phyloP scores from a whole-genome alignment of 2,329 filamentous ascomycete species.

The Clonostachys rhizophaga region DNA sequence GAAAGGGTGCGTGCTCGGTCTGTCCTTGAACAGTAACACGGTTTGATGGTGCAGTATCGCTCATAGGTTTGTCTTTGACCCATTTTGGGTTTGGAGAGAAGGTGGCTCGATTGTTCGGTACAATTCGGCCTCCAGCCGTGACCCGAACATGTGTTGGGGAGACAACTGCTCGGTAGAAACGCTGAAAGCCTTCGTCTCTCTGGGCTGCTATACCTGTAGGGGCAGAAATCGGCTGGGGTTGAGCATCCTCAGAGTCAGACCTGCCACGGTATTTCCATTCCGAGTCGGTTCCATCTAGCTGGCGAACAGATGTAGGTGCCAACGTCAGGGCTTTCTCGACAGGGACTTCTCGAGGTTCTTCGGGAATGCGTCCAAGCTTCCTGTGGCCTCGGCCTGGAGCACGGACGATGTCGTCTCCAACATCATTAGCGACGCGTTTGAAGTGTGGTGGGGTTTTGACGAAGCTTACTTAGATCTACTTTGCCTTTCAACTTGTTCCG shows the following conservation, averaged over 20 bases:
- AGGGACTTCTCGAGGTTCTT: conserved; percentile 13
- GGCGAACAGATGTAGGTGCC: conserved; percentile 12
- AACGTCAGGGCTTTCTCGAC: background rate
- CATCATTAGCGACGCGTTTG: background rate
- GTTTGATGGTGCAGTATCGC: background rate
- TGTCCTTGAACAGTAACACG: too few species aligned
- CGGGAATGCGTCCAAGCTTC: conserved; percentile 20
- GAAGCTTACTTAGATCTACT: conserved; percentile 31
- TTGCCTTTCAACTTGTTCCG: conserved; percentile 28
- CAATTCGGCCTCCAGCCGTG: conserved; percentile 62
- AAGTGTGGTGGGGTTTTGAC: background rate
- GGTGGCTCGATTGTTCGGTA: conserved; percentile 55
- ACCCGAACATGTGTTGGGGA: conserved; percentile 64
- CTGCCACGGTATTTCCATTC: conserved; percentile 41
- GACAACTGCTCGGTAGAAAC: conserved; percentile 64
- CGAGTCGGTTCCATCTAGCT: conserved; percentile 32
- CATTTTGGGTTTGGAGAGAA: conserved; percentile 48
- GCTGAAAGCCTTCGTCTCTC: conserved; percentile 60
- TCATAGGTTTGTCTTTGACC: conserved; percentile 23
- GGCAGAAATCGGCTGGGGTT: conserved; percentile 44
- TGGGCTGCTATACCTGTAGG: conserved; percentile 49
- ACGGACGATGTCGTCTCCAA: conserved; percentile 22
- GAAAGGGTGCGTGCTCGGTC: background rate
- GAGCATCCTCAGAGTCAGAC: conserved; percentile 33
- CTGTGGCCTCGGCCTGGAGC: conserved; percentile 10